Percentiles rank a stretch among this genome's conserved stretches.
Conservation (phyloP, 2,329 filamentous ascomycete species). For the Cordyceps tenuipes region DNA sequence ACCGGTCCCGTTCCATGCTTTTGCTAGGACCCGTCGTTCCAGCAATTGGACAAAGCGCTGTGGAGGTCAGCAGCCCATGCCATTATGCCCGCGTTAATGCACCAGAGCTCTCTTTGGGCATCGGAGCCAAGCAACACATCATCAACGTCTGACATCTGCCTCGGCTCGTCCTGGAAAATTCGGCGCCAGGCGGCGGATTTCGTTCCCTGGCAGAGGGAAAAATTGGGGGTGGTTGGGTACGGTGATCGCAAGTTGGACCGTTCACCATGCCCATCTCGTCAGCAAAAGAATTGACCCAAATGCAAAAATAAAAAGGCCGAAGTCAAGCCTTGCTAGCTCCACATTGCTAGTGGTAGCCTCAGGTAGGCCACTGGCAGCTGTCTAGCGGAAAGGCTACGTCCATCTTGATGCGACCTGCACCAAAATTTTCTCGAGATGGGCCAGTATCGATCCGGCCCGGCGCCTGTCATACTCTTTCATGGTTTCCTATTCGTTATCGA, state of each 20-base stretch:
- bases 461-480: neutral
- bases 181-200: neutral
- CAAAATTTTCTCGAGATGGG: neutral
- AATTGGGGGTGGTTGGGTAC: neutral
- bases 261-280: neutral
- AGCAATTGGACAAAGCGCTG: neutral
- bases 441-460: neutral
- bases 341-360: too few relatives aligned
- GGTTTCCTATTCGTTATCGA: neutral
- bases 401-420: constrained; percentile 2
- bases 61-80: neutral
- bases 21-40: neutral
- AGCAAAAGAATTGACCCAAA: neutral
- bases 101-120: neutral
- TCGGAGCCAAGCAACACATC: neutral
- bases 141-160: neutral
- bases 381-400: neutral
- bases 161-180: neutral
- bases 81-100: neutral
- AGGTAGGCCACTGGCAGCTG: too few relatives aligned
- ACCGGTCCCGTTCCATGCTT: neutral
- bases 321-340: constrained; percentile 11
- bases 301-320: constrained; percentile 11
- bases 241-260: constrained; percentile 3
- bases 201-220: neutral